These are phyloP conservation scores for Arctium lappa DNA, from an alignment of 129 eudicot genomes.

Conservation along the genomic window DNA sequence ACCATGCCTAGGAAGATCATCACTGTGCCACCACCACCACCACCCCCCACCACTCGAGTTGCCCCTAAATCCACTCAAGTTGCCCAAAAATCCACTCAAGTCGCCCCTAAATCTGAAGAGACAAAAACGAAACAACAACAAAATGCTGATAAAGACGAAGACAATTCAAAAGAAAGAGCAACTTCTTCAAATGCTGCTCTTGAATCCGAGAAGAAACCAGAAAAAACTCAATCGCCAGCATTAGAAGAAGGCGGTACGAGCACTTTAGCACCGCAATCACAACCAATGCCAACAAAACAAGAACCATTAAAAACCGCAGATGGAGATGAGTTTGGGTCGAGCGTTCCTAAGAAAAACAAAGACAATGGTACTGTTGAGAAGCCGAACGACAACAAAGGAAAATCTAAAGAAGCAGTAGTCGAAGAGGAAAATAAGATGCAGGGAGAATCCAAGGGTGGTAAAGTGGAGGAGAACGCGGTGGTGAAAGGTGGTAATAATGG, in stretches of 20 bases:
- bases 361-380: slow-evolving; percentile 7
- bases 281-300: neutral
- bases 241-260: neutral
- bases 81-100: neutral
- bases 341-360: slow-evolving; percentile 13
- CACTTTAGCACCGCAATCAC: slow-evolving; percentile 13
- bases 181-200: neutral
- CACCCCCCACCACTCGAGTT: neutral
- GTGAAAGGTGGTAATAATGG: slow-evolving; percentile 11
- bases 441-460: neutral
- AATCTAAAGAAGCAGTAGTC: neutral
- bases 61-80: neutral
- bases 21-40: neutral
- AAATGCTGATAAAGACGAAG: slow-evolving; percentile 3
- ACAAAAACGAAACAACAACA: slow-evolving; percentile 7
- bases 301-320: slow-evolving; percentile 4
- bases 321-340: neutral
- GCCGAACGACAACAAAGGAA: neutral
- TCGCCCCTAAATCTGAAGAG: neutral
- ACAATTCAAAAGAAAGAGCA: neutral
- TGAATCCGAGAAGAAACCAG: slow-evolving; percentile 11
- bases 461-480: slow-evolving; percentile 22
- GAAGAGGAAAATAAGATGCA: neutral
- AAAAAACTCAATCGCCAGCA: slow-evolving; percentile 10
- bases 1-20: slow-evolving; percentile 43